Evolutionary conservation across 345 rosid species (phyloP).

Genomic region (Salix dunnii): DNA sequence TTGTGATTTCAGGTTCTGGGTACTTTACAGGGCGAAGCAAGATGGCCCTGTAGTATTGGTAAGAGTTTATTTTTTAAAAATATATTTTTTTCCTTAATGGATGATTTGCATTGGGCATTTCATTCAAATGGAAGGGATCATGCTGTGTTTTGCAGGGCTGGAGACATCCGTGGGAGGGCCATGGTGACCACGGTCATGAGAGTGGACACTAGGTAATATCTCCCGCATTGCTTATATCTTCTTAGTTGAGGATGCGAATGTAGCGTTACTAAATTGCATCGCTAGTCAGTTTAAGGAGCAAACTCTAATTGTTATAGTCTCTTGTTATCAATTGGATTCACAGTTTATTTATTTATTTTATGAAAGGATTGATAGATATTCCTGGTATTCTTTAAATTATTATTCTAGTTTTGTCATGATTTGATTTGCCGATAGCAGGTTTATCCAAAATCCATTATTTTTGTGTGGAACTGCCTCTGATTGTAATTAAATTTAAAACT

Average conservation of each 20-base stretch:
- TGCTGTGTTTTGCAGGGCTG: slow-evolving; percentile 57
- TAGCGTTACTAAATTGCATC: background rate
- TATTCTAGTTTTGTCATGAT: background rate
- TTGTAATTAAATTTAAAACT: background rate
- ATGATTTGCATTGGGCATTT: background rate
- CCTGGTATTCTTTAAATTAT: background rate
- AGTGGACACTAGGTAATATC: slow-evolving; percentile 50
- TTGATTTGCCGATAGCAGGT: background rate
- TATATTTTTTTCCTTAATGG: background rate
- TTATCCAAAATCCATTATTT: background rate
- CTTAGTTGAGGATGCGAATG: background rate
- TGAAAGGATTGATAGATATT: background rate
- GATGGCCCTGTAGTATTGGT: slow-evolving; percentile 96
- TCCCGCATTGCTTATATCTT: background rate
- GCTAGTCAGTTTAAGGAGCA: background rate
- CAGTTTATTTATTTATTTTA: background rate
- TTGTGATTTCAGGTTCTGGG: slow-evolving; percentile 77
- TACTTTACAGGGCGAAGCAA: slow-evolving; percentile 88
- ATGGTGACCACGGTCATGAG: slow-evolving; percentile 50
- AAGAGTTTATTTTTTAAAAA: slow-evolving; percentile 7
- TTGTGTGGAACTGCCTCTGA: background rate
- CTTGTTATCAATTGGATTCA: background rate
- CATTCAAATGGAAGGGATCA: background rate
- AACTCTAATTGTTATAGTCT: background rate
- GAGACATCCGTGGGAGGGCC: slow-evolving; percentile 98